Evolutionary conservation across 345 rosid genomes (phyloP).

Genomic region (Mallotus nudiflorus): DNA sequence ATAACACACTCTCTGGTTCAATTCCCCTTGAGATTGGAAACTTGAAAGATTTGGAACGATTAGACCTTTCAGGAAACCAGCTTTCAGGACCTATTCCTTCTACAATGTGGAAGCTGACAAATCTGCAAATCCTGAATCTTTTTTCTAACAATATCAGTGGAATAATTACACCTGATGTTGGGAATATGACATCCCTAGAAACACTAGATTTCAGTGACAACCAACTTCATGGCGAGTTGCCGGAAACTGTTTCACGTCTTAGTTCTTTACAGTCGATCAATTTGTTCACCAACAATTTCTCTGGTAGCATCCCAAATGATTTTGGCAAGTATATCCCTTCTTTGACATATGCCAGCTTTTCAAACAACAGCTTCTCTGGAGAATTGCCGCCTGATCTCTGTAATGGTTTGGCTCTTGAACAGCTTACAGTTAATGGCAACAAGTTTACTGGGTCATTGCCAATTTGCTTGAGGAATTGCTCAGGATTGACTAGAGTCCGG

Average conservation of each 20-base stretch:
- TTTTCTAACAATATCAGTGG: constrained; percentile 53
- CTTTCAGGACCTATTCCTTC: constrained; percentile 56
- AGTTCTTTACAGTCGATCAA: constrained; percentile 28
- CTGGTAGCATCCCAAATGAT: constrained; percentile 49
- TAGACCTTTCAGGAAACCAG: constrained; percentile 52
- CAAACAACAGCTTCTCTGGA: constrained; percentile 59
- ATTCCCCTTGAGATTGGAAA: constrained; percentile 55
- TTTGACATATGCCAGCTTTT: constrained; percentile 42
- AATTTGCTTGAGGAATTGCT: constrained; percentile 54
- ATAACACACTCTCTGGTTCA: constrained; percentile 44
- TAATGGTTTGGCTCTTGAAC: constrained; percentile 36
- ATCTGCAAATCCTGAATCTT: constrained; percentile 40
- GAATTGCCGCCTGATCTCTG: constrained; percentile 60
- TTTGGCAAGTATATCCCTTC: constrained; percentile 56
- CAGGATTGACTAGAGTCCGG: constrained; percentile 35
- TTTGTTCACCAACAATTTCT: constrained; percentile 50
- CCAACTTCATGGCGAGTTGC: constrained; percentile 52
- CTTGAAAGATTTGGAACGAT: constrained; percentile 14
- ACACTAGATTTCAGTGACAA: constrained; percentile 50
- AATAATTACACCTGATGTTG: constrained; percentile 52
- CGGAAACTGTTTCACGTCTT: constrained; percentile 48
- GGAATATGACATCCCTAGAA: constrained; percentile 40
- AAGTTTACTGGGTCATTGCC: constrained; percentile 60
- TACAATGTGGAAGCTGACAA: constrained; percentile 46
- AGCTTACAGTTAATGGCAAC: constrained; percentile 43